A percentile compares a stretch with the other conserved stretches of the same genome.
These are phyloP conservation scores for Torulaspora indica DNA, from an alignment of 805 yeast species.

Conservation along the genomic window DNA sequence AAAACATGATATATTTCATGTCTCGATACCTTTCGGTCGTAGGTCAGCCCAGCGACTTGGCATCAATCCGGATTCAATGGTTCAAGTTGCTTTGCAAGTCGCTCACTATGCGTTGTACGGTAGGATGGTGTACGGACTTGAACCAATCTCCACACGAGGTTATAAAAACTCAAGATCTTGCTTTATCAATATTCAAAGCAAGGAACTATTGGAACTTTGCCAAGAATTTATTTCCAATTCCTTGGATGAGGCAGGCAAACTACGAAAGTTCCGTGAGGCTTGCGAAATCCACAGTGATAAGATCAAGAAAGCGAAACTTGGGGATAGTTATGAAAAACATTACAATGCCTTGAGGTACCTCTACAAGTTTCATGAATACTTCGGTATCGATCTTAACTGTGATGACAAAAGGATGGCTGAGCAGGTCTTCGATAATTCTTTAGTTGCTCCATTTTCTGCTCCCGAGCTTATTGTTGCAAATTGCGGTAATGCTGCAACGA, in stretches of 20 bases:
- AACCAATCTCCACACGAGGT: conserved; percentile 76
- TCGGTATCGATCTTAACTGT: conserved; percentile 31
- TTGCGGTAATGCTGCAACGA: conserved; percentile 88
- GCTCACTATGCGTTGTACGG: conserved; percentile 91
- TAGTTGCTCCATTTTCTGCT: conserved; percentile 36
- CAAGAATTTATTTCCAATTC: conserved; percentile 61
- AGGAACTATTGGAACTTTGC: conserved; percentile 46
- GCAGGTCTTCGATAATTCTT: conserved; percentile 42
- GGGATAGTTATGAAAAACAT: conserved; percentile 71
- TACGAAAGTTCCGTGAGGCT: conserved; percentile 43
- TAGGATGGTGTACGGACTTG: conserved; percentile 80
- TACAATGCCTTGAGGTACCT: conserved; percentile 58
- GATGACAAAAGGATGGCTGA: conserved; percentile 37
- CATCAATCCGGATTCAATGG: conserved; percentile 81
- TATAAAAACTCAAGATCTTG: conserved; percentile 69
- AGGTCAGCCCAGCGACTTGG: conserved; percentile 73
- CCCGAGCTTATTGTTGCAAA: conserved; percentile 56
- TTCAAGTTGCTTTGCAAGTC: conserved; percentile 85
- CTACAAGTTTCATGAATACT: conserved; percentile 39
- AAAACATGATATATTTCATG: conserved; percentile 72
- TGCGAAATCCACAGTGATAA: conserved; percentile 48
- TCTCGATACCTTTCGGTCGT: conserved; percentile 72
- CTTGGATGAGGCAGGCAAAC: conserved; percentile 43
- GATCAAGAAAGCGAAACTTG: conserved; percentile 51
- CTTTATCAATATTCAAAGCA: conserved; percentile 60